Evolutionary conservation across 495 filamentous ascomycete genomes (phyloP).

Genomic region (Paragyromitra xinjiangensis): DNA sequence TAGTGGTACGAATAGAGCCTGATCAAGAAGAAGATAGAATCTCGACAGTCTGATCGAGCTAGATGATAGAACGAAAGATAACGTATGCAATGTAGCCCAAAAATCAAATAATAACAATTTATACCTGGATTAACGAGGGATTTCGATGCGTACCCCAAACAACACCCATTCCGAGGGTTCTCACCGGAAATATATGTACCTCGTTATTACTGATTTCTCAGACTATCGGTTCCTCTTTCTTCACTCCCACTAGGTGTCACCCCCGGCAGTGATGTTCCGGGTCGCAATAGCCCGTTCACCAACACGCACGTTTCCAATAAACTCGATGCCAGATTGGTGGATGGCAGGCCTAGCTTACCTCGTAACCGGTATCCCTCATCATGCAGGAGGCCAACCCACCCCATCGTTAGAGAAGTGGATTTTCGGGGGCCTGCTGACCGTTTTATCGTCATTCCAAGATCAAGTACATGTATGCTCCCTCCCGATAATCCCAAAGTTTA

Average conservation of each 20-base stretch:
- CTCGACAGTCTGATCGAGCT: background rate
- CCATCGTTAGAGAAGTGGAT: background rate
- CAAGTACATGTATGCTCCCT: background rate
- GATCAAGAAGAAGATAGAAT: background rate
- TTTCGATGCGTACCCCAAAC: too few species aligned
- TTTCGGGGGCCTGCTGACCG: background rate
- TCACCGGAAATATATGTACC: too few species aligned
- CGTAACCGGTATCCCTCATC: too few species aligned
- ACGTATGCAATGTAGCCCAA: background rate
- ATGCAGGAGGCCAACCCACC: too few species aligned
- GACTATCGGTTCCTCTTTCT: background rate
- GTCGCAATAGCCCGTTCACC: background rate
- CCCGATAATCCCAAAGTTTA: background rate
- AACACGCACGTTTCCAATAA: background rate
- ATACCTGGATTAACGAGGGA: too few species aligned
- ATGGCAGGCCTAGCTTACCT: too few species aligned
- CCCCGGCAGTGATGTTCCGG: background rate
- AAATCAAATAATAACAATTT: too few species aligned
- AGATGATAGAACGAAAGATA: background rate
- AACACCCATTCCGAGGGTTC: too few species aligned
- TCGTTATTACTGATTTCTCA: background rate
- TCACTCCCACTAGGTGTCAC: background rate
- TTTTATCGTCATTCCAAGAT: background rate
- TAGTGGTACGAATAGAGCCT: conserved; percentile 13
- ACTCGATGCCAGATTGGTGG: background rate